A percentile compares a stretch with the other conserved stretches of the same genome.
Conservation (phyloP, 306 rosid species). For the Cucumis hystrix region DNA sequence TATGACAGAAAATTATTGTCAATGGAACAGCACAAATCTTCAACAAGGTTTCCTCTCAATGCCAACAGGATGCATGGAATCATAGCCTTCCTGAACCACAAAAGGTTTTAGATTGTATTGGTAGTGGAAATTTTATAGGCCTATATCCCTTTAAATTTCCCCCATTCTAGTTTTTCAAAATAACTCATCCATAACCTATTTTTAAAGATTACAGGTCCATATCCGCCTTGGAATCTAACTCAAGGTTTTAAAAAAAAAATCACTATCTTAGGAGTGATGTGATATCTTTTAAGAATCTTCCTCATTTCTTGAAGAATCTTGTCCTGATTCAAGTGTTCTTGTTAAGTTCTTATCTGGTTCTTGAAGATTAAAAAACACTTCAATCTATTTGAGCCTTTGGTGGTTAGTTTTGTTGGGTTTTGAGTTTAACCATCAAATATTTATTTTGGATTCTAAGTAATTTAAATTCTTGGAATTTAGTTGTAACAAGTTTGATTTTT, state of each 20-base stretch:
- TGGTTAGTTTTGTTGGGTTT: too few species aligned
- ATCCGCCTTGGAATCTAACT: not conserved
- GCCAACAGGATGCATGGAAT: constrained; percentile 98
- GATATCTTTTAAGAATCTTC: too few species aligned
- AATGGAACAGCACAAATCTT: constrained; percentile 43
- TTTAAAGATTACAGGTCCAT: not conserved
- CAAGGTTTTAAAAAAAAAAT: not conserved
- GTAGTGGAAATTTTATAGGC: not conserved
- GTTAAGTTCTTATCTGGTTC: too few species aligned
- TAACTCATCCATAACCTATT: not conserved
- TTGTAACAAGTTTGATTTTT: too few species aligned
- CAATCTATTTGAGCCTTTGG: too few species aligned
- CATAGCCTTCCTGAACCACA: constrained; percentile 89
- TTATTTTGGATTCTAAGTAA: too few species aligned
- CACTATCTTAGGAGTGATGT: not conserved
- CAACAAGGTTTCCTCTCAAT: constrained; percentile 86
- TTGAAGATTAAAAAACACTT: too few species aligned
- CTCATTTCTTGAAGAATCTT: too few species aligned
- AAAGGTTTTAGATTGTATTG: constrained; percentile 16
- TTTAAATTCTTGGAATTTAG: too few species aligned
- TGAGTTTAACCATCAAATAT: too few species aligned
- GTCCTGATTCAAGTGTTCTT: too few species aligned
- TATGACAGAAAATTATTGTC: not conserved
- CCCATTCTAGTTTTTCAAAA: not conserved
- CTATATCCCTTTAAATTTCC: not conserved